A percentile compares a stretch with the other conserved stretches of the same genome.
Evolutionary conservation across 2,329 filamentous ascomycete species (phyloP).

Genomic region (Fusarium brevicatenulatum): DNA sequence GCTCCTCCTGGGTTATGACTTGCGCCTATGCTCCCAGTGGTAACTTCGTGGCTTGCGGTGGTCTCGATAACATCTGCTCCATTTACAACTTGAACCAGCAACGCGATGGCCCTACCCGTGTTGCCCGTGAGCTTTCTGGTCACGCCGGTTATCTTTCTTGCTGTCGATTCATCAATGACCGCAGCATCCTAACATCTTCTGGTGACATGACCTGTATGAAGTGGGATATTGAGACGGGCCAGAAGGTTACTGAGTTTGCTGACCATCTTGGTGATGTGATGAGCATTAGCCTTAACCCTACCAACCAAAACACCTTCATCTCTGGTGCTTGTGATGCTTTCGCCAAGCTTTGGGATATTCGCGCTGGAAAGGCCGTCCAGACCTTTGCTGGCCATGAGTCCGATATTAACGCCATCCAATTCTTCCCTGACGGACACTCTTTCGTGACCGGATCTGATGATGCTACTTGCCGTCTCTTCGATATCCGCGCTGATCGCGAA

Average conservation of each 20-base stretch:
- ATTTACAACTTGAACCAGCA: slow-evolving; percentile 98
- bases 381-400: slow-evolving; percentile 98
- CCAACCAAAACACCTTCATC: slow-evolving; percentile 98
- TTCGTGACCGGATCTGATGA: slow-evolving; percentile 98
- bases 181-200: slow-evolving; percentile 96
- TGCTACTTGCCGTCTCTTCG: slow-evolving; percentile 95
- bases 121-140: slow-evolving; percentile 93
- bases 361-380: slow-evolving; percentile 97
- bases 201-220: slow-evolving; percentile 99
- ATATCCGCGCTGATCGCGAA: slow-evolving; percentile 92
- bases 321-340: slow-evolving; percentile 99
- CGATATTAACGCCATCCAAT: slow-evolving; percentile 99
- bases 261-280: slow-evolving; percentile 99
- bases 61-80: slow-evolving; percentile 99
- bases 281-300: slow-evolving; percentile 99
- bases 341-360: slow-evolving; percentile 98
- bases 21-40: slow-evolving; percentile 98
- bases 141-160: slow-evolving; percentile 98
- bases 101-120: slow-evolving; percentile 94
- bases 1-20: slow-evolving; percentile 99
- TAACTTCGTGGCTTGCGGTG: slow-evolving; percentile 98
- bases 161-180: slow-evolving; percentile 98
- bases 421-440: slow-evolving; percentile 98
- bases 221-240: slow-evolving; percentile 98
- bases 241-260: slow-evolving; percentile 97